Conservation (phyloP, 2,329 filamentous ascomycete species). For the Septoria linicola region DNA sequence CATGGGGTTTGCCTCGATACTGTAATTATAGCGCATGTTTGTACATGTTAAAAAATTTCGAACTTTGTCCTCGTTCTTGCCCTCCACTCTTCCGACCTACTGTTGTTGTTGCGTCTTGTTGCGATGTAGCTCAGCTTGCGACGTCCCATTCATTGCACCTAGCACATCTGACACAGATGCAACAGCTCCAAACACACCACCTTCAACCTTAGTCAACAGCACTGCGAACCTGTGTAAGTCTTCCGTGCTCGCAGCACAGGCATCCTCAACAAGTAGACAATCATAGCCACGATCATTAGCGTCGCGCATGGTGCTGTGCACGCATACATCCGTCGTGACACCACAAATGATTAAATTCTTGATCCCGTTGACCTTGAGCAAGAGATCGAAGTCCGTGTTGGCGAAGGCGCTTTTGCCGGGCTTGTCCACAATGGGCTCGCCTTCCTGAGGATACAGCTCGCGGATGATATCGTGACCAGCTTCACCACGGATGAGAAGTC, state of each 20-base stretch:
- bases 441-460: slow-evolving; percentile 51
- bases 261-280: slow-evolving; percentile 53
- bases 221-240: slow-evolving; percentile 44
- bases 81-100: no score
- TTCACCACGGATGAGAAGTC: slow-evolving; percentile 59
- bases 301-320: slow-evolving; percentile 56
- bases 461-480: slow-evolving; percentile 57
- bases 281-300: slow-evolving; percentile 58
- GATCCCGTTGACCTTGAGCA: slow-evolving; percentile 52
- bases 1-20: background rate
- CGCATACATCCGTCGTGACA: slow-evolving; percentile 58
- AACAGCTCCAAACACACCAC: slow-evolving; percentile 32
- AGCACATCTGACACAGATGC: no score
- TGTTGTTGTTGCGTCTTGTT: no score
- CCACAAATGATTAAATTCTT: slow-evolving; percentile 55
- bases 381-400: slow-evolving; percentile 55
- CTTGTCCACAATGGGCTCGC: slow-evolving; percentile 56
- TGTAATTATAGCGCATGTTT: no score
- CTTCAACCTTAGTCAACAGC: slow-evolving; percentile 48
- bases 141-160: no score
- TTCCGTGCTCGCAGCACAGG: slow-evolving; percentile 45
- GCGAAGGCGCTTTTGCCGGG: slow-evolving; percentile 55
- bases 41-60: no score
- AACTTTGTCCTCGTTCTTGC: no score
- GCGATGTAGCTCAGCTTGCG: no score